phyloP scores from a whole-genome alignment of 2,329 filamentous ascomycete species.

The Grosmannia serpens region DNA sequence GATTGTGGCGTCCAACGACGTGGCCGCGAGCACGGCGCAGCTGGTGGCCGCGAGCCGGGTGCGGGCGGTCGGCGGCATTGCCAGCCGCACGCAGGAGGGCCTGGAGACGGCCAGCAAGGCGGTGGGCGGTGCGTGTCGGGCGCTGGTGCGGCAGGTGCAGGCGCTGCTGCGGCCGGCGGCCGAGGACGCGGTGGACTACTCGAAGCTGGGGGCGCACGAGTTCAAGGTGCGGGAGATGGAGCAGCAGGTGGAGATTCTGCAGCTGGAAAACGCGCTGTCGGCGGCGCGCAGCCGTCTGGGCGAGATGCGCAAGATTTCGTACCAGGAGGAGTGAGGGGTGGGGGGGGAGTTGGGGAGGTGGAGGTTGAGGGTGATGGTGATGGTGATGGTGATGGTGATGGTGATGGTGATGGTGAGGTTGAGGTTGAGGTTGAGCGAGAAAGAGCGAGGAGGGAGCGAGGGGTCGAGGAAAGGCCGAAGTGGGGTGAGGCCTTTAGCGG shows the following conservation, averaged over 20 bases:
- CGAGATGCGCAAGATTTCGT: constrained; percentile 97
- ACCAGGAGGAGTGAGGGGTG: constrained; percentile 56
- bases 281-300: constrained; percentile 73
- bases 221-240: constrained; percentile 99
- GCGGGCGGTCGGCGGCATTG: constrained; percentile 74
- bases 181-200: constrained; percentile 78
- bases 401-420: not conserved
- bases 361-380: not conserved
- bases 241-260: constrained; percentile 97
- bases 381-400: not conserved
- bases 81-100: constrained; percentile 90
- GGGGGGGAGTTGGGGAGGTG: not conserved
- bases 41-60: constrained; percentile 90
- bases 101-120: constrained; percentile 88
- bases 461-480: no score
- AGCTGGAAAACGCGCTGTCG: constrained; percentile 78
- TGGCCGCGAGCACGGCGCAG: constrained; percentile 91
- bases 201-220: constrained; percentile 79
- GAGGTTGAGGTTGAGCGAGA: not conserved
- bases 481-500: no score
- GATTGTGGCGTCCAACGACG: constrained; percentile 94
- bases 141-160: constrained; percentile 87
- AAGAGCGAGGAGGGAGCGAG: no score
- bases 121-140: constrained; percentile 77
- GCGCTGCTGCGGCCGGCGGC: constrained; percentile 82